Evolutionary conservation across 1,139 yeast genomes (phyloP), one percentile per base, ranked within the genome.

Genomic region (Wickerhamomyces sp.): DNA sequence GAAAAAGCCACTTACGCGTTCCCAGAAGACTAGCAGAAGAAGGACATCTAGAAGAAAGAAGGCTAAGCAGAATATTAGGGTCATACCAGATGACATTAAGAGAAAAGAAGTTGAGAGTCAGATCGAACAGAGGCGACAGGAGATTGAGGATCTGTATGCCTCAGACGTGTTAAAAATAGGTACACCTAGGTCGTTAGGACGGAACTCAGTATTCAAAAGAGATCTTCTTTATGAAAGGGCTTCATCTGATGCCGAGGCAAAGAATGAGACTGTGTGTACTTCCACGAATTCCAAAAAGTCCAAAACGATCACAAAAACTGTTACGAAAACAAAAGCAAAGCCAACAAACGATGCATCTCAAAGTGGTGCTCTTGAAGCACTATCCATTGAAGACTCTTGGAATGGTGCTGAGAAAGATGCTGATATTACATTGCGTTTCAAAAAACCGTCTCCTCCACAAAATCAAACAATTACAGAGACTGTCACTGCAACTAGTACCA

Each of bases 271-370:
- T 5, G 13, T 17, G 13, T 17, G 11, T 12, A 20, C 26, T n/a
- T 6, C 32, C 5, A 9, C 26, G 14, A 15, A 25, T 9, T 23
- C 31, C 6, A 37, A 33, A 23, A 34, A 22, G 14, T 41, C 19
- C 22, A 33, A 16, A 30, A 41, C 43, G 2, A 15, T 39, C 16
- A 33, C 35, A 1, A 35, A 29, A 19, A 40, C 40, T 5, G 9
- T 28, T n/a, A 36, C 41, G 1, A 36, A 21, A 12, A 18, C 33
- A 5, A 39, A 34, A 12, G 36, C 36, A 5, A 33, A 26, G 11
- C 20, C 33, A 14, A 33, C 33, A 11, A 30, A n/a, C n/a, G n/a
- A n/a, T n/a, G n/a, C n/a, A n/a, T n/a, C n/a, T n/a, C n/a, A n/a
- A n/a, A n/a, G n/a, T n/a, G n/a, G n/a, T n/a, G n/a, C n/a, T n/a